A percentile compares a stretch with the other conserved stretches of the same genome.
These are phyloP conservation scores for Cyclocybe cylindracea DNA, from an alignment of 768 basidiomycete genomes.

Conservation along the genomic window DNA sequence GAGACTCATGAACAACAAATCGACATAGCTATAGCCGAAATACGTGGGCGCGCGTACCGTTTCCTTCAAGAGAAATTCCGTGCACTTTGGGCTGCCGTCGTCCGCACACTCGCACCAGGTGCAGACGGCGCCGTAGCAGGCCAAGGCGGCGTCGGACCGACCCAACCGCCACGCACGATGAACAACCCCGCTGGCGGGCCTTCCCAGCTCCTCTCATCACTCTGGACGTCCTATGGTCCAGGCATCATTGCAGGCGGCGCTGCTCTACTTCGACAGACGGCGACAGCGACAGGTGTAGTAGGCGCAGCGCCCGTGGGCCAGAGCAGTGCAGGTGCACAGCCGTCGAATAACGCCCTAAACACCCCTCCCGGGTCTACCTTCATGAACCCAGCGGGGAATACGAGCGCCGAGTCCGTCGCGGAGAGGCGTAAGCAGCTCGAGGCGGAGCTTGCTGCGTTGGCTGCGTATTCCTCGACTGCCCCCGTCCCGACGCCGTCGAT, in stretches of 20 bases:
- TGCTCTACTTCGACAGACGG: conserved; percentile 56
- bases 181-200: conserved; percentile 63
- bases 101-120: conserved; percentile 41
- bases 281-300: conserved; percentile 37
- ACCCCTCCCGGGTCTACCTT: conserved; percentile 26
- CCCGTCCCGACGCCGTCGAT: conserved; percentile 34
- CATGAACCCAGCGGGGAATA: conserved; percentile 17
- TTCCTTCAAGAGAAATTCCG: conserved; percentile 67
- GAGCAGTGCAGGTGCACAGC: conserved; percentile 8
- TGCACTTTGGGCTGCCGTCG: conserved; percentile 65
- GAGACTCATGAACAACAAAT: conserved; percentile 81
- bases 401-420: conserved; percentile 17
- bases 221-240: conserved; percentile 84
- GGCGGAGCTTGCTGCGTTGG: conserved; percentile 57
- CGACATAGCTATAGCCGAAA: conserved; percentile 72
- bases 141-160: conserved; percentile 7
- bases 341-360: conserved; percentile 14
- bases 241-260: conserved; percentile 68
- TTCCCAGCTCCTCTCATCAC: conserved; percentile 58
- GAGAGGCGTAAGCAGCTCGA: conserved; percentile 52
- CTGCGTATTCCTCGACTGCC: conserved; percentile 20
- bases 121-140: conserved; percentile 9
- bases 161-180: conserved; percentile 42
- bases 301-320: conserved; percentile 18
- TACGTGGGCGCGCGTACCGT: conserved; percentile 57